Evolutionary conservation across 2,329 filamentous ascomycete species (phyloP).

Genomic region (Diaporthe capsici): DNA sequence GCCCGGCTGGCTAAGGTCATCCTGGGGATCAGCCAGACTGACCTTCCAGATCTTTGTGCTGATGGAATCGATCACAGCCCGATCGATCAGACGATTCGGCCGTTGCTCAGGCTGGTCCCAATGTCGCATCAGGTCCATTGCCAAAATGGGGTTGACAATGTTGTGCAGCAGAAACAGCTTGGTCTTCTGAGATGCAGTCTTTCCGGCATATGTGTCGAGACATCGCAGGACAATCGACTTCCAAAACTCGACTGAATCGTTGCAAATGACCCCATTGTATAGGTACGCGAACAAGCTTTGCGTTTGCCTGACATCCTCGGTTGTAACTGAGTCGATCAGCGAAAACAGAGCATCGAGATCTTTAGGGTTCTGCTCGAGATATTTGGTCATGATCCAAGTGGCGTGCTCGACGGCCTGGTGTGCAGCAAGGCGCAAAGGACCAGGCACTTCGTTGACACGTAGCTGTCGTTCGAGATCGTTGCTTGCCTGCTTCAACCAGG

Average conservation of each 20-base stretch:
- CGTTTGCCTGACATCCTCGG: slow-evolving; percentile 83
- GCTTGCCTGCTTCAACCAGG: slow-evolving; percentile 75
- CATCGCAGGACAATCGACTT: slow-evolving; percentile 86
- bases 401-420: slow-evolving; percentile 92
- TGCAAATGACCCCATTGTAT: slow-evolving; percentile 87
- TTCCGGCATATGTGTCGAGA: slow-evolving; percentile 87
- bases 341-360: slow-evolving; percentile 89
- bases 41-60: slow-evolving; percentile 95
- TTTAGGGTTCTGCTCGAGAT: slow-evolving; percentile 79
- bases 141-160: slow-evolving; percentile 94
- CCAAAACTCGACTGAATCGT: slow-evolving; percentile 88
- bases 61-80: slow-evolving; percentile 87
- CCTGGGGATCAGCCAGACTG: slow-evolving; percentile 83
- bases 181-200: slow-evolving; percentile 84
- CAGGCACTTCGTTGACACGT: slow-evolving; percentile 77
- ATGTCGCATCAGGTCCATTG: slow-evolving; percentile 93
- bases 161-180: slow-evolving; percentile 95
- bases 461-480: slow-evolving; percentile 85
- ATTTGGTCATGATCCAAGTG: slow-evolving; percentile 86
- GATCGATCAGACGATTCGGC: slow-evolving; percentile 80
- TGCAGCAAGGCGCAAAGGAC: slow-evolving; percentile 83
- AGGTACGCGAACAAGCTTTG: slow-evolving; percentile 85
- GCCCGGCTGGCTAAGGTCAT: slow-evolving; percentile 86
- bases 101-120: slow-evolving; percentile 73
- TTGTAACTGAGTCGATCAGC: slow-evolving; percentile 86